Evolutionary conservation across 257 asterid species (phyloP), one percentile per base, ranked within the genome.

Genomic region (Euphrasia confusa): DNA sequence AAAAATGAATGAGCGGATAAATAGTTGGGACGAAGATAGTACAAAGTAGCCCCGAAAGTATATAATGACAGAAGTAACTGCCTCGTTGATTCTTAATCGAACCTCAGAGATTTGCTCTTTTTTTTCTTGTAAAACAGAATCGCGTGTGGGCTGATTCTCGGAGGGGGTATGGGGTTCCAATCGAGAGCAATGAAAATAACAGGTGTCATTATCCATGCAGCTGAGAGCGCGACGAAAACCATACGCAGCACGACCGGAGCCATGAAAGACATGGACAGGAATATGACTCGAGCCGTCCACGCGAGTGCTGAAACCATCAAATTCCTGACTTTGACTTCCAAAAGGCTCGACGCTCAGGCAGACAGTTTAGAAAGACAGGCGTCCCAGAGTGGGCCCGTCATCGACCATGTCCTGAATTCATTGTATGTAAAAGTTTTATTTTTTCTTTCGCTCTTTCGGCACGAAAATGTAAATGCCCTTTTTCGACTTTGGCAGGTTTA

Each of bases 221-320:
- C 96, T 10, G 86, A 91, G 48, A 83, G 68, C 5, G 96, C 98
- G 8, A 81, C 95, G 0, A 67, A 71, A 49, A 85, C 95, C 3
- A 69, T 91, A 68, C 61, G 82, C 67, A 79, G 56, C 60, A 74
- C 95, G 4, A 84, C 96, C 0, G 64, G 68, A 65, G 92, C 96
- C 54, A 72, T 91, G 88, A 84, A 49, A 71, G 80, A 77, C 14
- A 79, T 88, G 79, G 79, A 72, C 66, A 42, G 5, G 2, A 79
- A 59, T 54, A 28, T 85, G 62, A 72, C 66, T 59, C 74, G 60
- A 3, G 75, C 40, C 40, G 40, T 66, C 2, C 48, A 73, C 54
- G 80, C 60, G 60, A 64, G 66, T 60, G 44, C 81, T 11, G 74
- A 71, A 5, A 77, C 82, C 32, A 68, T 81, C 0, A 30, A 40